Base-by-base conservation (phyloP, 164 flowering plant species). In the Malania oleifera region DNA sequence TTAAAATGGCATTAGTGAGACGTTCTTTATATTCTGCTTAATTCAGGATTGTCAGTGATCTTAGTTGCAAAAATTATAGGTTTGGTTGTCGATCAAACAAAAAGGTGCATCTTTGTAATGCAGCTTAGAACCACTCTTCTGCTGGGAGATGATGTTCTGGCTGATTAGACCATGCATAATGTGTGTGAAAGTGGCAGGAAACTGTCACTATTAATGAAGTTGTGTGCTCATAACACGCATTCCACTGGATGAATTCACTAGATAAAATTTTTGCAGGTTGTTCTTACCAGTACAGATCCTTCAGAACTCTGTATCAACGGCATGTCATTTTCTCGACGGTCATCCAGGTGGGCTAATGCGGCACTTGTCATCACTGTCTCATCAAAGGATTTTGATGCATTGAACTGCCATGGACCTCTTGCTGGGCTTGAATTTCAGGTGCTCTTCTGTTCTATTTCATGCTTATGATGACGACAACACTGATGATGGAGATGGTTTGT, bases 261-360 rank as follows among this genome's bases (percentile, higher is more conserved):
- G 22, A 23, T 0, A 14, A 62, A 45, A 19, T 49, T 26, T 34
- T 74, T 70, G 67, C 87, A 95, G 99, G 91, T 95, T 67, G 99
- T 95, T 77, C 91, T 95, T 50, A 95, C 99, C 17, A 84, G 96
- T 69, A 95, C 96, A 61, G 60, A 82, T 66, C 93, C 95, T 39
- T 76, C 88, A 29, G 97, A 95, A 69, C 77, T 95, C 46, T 95
- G 99, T 64, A 76, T 95, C 73, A 95, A 91, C 77, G 99, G 99
- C 62, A 95, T 95, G 99, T 95, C 99, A 47, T 95, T 95, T 75
- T 95, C 99, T 69, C 77, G 81, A 23, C 89, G 97, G 56, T 74
- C 99, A 61, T 91, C 97, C 9, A 89, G 66, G 69, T 91, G 99
- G 99, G 99, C 99, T 63, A 95, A 95, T 84, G 88, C 99, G 66